Evolutionary conservation across 257 asterid species (phyloP).

Genomic region (Petrea volubilis): DNA sequence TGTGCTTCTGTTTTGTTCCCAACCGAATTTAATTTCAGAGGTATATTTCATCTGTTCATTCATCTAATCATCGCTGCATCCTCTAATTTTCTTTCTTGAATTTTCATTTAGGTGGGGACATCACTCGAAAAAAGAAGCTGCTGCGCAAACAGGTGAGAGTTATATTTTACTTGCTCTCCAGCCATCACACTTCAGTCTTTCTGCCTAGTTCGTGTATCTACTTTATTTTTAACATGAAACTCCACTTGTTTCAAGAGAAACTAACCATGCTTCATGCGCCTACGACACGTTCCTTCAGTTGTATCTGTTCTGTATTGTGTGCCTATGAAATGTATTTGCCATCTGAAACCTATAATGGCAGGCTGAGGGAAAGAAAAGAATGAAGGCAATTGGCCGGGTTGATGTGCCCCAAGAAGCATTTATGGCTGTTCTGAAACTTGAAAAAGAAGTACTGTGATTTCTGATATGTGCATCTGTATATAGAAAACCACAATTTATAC

Average conservation of each 20-base stretch:
- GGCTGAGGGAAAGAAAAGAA: constrained; percentile 99
- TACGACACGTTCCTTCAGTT: background rate
- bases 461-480: background rate
- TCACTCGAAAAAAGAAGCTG: constrained; percentile 91
- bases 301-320: background rate
- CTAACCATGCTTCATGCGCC: background rate
- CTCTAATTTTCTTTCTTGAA: background rate
- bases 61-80: background rate
- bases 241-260: background rate
- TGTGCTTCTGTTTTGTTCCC: background rate
- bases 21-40: background rate
- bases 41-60: background rate
- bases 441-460: constrained; percentile 80
- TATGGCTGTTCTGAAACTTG: constrained; percentile 98
- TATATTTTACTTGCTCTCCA: background rate
- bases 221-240: background rate
- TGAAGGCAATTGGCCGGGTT: constrained; percentile 93
- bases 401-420: constrained; percentile 99
- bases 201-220: background rate
- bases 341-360: constrained; percentile 27
- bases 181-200: constrained; percentile 2
- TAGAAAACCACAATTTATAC: constrained; percentile 1
- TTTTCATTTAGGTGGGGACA: constrained; percentile 83
- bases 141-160: constrained; percentile 78
- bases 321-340: background rate